Conservation (phyloP, 2,329 filamentous ascomycete genomes). For the Didymellaceae sp. region DNA sequence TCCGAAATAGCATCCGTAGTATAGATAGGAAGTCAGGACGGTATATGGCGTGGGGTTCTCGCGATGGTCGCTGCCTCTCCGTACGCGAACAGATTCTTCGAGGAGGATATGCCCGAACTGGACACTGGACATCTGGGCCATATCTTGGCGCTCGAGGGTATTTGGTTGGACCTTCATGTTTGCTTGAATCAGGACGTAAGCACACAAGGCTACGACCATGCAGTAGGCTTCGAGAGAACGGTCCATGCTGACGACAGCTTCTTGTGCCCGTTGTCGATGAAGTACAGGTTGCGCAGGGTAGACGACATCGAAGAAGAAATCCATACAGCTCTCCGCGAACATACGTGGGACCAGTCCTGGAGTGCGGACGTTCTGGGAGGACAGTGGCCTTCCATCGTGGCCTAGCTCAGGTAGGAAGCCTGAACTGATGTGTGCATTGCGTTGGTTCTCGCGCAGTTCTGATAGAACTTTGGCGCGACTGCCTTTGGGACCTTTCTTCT, state of each 20-base stretch:
- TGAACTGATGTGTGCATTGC: slow-evolving; percentile 53
- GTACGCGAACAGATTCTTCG: slow-evolving; percentile 63
- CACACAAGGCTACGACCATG: slow-evolving; percentile 59
- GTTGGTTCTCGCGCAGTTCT: slow-evolving; percentile 62
- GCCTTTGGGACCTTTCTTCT: slow-evolving; percentile 69
- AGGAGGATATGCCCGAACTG: slow-evolving; percentile 62
- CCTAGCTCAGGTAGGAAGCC: slow-evolving; percentile 47
- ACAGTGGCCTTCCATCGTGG: slow-evolving; percentile 51
- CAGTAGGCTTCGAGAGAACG: slow-evolving; percentile 63
- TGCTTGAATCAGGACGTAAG: slow-evolving; percentile 58
- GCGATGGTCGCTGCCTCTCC: slow-evolving; percentile 64
- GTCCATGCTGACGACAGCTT: slow-evolving; percentile 61
- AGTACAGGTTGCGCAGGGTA: slow-evolving; percentile 70
- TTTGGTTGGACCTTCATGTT: slow-evolving; percentile 53
- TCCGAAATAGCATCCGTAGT: slow-evolving; percentile 67
- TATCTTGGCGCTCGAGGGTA: slow-evolving; percentile 55
- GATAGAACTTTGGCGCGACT: slow-evolving; percentile 69
- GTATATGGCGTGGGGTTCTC: slow-evolving; percentile 62
- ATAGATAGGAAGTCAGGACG: slow-evolving; percentile 68
- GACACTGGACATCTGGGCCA: slow-evolving; percentile 51
- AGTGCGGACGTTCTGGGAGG: slow-evolving; percentile 54
- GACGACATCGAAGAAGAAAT: slow-evolving; percentile 67
- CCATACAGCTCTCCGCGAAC: slow-evolving; percentile 61
- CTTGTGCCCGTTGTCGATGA: slow-evolving; percentile 59
- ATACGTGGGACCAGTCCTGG: slow-evolving; percentile 57